These are phyloP conservation scores for Dictyostelium intermedium DNA, from an alignment of 78 protist species.

Conservation along the genomic window DNA sequence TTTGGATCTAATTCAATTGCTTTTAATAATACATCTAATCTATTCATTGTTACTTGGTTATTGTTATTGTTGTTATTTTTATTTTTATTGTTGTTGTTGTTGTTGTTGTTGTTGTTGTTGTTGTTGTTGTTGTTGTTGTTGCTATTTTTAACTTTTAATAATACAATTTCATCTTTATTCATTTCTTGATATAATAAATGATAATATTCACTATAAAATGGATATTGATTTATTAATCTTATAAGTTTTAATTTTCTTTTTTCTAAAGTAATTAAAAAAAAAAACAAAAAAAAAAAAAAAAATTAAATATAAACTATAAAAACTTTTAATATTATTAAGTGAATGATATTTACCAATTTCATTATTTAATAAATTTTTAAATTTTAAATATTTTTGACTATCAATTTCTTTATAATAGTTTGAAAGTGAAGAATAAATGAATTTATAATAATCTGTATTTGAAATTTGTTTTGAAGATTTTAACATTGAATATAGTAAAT, in stretches of 20 bases:
- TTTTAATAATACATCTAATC: not conserved
- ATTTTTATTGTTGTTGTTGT: too few species aligned
- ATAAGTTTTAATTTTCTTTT: not conserved
- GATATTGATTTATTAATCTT: not conserved
- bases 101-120: not conserved
- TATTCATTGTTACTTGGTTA: not conserved
- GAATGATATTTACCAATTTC: not conserved
- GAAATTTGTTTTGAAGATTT: not conserved
- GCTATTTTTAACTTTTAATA: not conserved
- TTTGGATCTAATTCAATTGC: not conserved
- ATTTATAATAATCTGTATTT: not conserved
- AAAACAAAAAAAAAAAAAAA: too few species aligned
- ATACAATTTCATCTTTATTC: not conserved
- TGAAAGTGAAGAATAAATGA: not conserved
- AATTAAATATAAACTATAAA: too few species aligned
- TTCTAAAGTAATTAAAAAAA: not conserved
- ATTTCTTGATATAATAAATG: not conserved
- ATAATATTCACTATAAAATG: not conserved
- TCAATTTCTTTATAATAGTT: not conserved
- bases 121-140: not conserved
- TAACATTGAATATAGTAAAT: not conserved
- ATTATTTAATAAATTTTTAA: not conserved
- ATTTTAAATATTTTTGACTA: not conserved
- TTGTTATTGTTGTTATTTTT: too few species aligned
- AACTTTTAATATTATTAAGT: not conserved